Percentiles rank a stretch among this genome's conserved stretches.
Evolutionary conservation across 2,329 filamentous ascomycete genomes (phyloP).

Genomic region (Neopestalotiopsis rosae): DNA sequence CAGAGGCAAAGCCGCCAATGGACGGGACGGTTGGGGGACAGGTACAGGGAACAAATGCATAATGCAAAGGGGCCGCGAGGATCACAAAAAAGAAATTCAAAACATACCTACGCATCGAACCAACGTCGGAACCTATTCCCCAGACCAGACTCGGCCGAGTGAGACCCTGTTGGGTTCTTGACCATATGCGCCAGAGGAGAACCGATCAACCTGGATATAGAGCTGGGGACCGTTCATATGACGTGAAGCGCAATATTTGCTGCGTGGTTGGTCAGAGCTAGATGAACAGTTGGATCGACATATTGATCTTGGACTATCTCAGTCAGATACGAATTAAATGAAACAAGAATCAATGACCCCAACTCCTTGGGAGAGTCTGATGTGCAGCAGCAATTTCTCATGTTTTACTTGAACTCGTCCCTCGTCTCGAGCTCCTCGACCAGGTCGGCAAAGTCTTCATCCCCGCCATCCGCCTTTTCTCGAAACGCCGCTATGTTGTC

Average conservation of each 20-base stretch:
- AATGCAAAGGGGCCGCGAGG: background rate
- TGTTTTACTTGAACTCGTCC: constrained; percentile 1
- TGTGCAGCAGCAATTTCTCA: background rate
- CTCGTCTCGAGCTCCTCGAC: constrained; percentile 17
- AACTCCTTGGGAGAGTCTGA: background rate
- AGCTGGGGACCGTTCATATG: too few species aligned
- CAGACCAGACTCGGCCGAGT: background rate
- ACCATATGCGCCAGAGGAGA: too few species aligned
- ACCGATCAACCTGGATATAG: too few species aligned
- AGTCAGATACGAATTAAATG: too few species aligned
- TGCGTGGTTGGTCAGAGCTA: too few species aligned
- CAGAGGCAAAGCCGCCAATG: constrained; percentile 40
- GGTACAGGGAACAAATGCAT: constrained; percentile 36
- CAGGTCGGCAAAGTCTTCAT: constrained; percentile 24
- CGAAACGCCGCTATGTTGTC: constrained; percentile 14
- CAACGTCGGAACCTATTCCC: background rate
- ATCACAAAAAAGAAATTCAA: background rate
- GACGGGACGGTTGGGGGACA: constrained; percentile 50
- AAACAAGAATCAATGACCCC: too few species aligned
- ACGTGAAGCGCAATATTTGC: too few species aligned
- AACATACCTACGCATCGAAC: background rate
- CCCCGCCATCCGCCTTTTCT: constrained; percentile 18
- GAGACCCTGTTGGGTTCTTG: too few species aligned
- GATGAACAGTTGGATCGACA: too few species aligned
- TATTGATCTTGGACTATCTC: too few species aligned